A percentile compares a stretch with the other conserved stretches of the same genome.
These are phyloP conservation scores for Coemansia sp. DNA, from an alignment of 192 early-diverging fungal genomes.

Conservation along the genomic window DNA sequence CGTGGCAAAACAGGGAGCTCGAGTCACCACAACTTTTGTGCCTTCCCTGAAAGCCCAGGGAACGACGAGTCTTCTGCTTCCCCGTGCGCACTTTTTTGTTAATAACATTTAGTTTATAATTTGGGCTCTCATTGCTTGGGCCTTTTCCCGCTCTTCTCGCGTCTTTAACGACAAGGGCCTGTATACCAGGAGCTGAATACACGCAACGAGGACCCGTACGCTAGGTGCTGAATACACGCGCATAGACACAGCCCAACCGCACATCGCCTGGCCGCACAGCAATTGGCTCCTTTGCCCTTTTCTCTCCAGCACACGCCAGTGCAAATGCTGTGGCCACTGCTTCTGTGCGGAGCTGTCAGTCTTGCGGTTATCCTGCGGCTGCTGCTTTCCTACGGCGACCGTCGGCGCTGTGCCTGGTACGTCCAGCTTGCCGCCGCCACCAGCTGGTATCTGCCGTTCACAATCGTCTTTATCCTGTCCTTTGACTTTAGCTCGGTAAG, in stretches of 20 bases:
- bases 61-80: no score
- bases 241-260: neutral
- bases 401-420: constrained; percentile 78
- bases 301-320: neutral
- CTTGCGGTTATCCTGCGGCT: constrained; percentile 57
- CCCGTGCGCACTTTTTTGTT: no score
- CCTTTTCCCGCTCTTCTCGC: no score
- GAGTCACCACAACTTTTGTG: neutral
- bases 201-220: no score
- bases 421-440: constrained; percentile 68
- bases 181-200: no score
- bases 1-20: neutral
- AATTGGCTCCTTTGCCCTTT: no score
- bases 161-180: no score
- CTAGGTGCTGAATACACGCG: neutral
- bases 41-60: no score
- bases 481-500: constrained; percentile 79
- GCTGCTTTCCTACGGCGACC: constrained; percentile 79
- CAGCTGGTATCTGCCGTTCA: constrained; percentile 90
- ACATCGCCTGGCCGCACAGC: constrained; percentile 42
- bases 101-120: no score
- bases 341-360: constrained; percentile 54
- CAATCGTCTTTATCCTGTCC: constrained; percentile 85
- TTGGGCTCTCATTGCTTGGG: no score
- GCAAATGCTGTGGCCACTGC: constrained; percentile 41